A percentile compares a stretch with the other conserved stretches of the same genome.
These are phyloP conservation scores for Salvia miltiorrhiza DNA, from an alignment of 257 asterid genomes.

Conservation along the genomic window DNA sequence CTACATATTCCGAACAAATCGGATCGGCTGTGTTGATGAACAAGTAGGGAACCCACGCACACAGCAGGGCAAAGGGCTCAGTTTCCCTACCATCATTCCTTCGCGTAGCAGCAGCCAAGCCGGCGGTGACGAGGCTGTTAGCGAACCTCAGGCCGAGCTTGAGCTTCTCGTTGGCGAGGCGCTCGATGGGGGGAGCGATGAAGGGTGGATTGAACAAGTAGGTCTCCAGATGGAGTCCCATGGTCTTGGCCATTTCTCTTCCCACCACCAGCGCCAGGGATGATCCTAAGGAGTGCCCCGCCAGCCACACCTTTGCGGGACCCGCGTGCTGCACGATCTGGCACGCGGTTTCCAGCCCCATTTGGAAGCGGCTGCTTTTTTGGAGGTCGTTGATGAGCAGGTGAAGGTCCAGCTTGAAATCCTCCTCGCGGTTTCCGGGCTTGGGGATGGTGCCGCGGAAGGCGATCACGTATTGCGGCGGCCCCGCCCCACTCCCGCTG, in stretches of 20 bases:
- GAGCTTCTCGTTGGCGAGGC: slow-evolving; percentile 40
- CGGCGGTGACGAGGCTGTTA: slow-evolving; percentile 49
- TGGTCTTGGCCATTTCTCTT: slow-evolving; percentile 30
- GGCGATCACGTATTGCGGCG: slow-evolving; percentile 54
- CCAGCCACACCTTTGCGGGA: slow-evolving; percentile 47
- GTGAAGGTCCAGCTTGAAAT: slow-evolving; percentile 54
- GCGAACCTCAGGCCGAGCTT: slow-evolving; percentile 54
- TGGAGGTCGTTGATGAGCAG: slow-evolving; percentile 43
- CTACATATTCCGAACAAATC: slow-evolving; percentile 57
- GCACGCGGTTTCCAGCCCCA: slow-evolving; percentile 29
- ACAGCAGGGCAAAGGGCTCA: slow-evolving; percentile 35
- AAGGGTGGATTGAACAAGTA: slow-evolving; percentile 81
- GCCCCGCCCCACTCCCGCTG: no score
- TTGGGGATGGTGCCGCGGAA: slow-evolving; percentile 62
- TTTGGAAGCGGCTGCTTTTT: slow-evolving; percentile 41
- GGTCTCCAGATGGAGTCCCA: slow-evolving; percentile 41
- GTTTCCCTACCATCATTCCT: background rate
- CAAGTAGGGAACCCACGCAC: slow-evolving; percentile 69
- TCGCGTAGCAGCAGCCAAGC: slow-evolving; percentile 45
- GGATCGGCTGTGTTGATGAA: slow-evolving; percentile 60
- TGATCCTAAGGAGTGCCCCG: slow-evolving; percentile 77
- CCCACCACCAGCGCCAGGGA: slow-evolving; percentile 63
- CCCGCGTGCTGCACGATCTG: slow-evolving; percentile 23
- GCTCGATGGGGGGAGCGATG: slow-evolving; percentile 54
- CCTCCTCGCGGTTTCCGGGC: slow-evolving; percentile 42